These are phyloP conservation scores for Aspergillus ostianus DNA, from an alignment of 495 filamentous ascomycete species.

Conservation along the genomic window DNA sequence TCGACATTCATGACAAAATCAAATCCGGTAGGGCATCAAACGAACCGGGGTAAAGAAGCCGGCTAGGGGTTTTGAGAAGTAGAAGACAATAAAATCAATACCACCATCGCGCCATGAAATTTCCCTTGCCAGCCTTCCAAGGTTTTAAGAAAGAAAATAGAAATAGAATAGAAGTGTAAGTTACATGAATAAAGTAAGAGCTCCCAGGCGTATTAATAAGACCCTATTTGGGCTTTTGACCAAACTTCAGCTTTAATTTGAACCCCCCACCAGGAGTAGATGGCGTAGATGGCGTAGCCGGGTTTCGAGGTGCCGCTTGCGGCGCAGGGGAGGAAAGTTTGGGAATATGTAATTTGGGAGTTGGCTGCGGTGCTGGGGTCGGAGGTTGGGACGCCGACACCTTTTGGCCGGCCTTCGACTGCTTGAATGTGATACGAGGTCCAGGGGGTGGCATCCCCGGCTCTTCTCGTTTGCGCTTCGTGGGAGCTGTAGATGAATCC, in stretches of 20 bases:
- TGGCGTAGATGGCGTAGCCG: slow-evolving; percentile 36
- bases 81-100: slow-evolving; percentile 15
- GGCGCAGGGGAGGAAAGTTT: slow-evolving; percentile 27
- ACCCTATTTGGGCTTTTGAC: slow-evolving; percentile 34
- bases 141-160: slow-evolving; percentile 11
- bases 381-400: slow-evolving; percentile 23
- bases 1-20: slow-evolving; percentile 10
- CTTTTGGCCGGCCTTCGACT: slow-evolving; percentile 31
- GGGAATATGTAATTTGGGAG: slow-evolving; percentile 42
- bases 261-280: slow-evolving; percentile 37
- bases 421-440: slow-evolving; percentile 47
- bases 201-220: slow-evolving; percentile 5
- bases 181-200: slow-evolving; percentile 16
- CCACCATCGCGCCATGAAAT: slow-evolving; percentile 17
- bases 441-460: slow-evolving; percentile 36
- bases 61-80: neutral
- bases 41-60: slow-evolving; percentile 1
- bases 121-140: slow-evolving; percentile 13
- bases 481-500: slow-evolving; percentile 19
- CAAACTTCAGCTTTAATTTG: slow-evolving; percentile 47
- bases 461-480: slow-evolving; percentile 48
- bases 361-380: slow-evolving; percentile 15
- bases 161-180: slow-evolving; percentile 14
- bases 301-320: slow-evolving; percentile 22
- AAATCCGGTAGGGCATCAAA: slow-evolving; percentile 9